phyloP scores from a whole-genome alignment of 2,329 filamentous ascomycete species.

The Dactylellina sp. region DNA sequence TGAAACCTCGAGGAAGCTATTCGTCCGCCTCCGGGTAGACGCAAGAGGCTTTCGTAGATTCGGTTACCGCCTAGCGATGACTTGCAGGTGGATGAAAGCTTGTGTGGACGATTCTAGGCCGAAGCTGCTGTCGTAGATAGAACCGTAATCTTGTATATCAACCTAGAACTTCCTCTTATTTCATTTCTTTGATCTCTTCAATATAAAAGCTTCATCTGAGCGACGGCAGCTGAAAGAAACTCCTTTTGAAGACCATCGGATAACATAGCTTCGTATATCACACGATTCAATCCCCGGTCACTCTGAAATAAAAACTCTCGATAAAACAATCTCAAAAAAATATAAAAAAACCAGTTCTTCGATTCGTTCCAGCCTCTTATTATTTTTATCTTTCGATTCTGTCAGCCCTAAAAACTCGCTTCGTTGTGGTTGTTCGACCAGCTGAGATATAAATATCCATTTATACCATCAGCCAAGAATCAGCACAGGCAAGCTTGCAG shows the following conservation, averaged over 20 bases:
- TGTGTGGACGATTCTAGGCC: constrained; percentile 14
- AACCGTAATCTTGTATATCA: constrained; percentile 43
- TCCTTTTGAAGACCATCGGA: constrained; percentile 54
- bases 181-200: neutral
- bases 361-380: constrained; percentile 33
- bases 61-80: constrained; percentile 36
- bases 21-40: constrained; percentile 33
- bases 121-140: constrained; percentile 30
- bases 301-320: constrained; percentile 26
- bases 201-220: constrained; percentile 44
- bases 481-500: constrained; percentile 22
- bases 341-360: constrained; percentile 12
- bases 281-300: constrained; percentile 55
- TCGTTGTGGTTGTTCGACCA: constrained; percentile 12
- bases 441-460: constrained; percentile 39
- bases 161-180: constrained; percentile 27
- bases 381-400: constrained; percentile 50
- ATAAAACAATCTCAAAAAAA: constrained; percentile 38
- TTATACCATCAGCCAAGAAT: constrained; percentile 31
- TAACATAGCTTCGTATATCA: constrained; percentile 47
- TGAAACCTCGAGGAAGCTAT: constrained; percentile 25
- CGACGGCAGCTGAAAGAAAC: constrained; percentile 9
- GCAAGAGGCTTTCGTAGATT: constrained; percentile 48
- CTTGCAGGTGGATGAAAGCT: constrained; percentile 4
- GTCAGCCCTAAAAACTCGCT: constrained; percentile 28